Evolutionary conservation across 139 green algal genomes (phyloP).

Genomic region (Micractinium conductrix): DNA sequence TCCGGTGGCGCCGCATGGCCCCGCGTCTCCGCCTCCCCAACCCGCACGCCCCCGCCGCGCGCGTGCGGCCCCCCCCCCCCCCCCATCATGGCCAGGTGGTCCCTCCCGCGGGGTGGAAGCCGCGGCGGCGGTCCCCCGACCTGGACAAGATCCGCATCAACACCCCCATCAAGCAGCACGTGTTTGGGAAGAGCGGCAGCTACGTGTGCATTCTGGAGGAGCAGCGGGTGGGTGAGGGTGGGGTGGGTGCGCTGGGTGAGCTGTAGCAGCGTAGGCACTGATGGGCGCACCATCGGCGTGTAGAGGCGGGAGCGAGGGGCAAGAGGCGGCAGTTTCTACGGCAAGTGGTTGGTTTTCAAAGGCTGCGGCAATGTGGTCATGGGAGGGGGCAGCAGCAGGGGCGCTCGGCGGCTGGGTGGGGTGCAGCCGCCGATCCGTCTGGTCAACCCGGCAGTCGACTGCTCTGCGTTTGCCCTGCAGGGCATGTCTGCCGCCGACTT

Average conservation of each 20-base stretch:
- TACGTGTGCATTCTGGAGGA: constrained; percentile 55
- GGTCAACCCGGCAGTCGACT: too few relatives aligned
- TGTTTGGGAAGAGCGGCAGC: constrained; percentile 44
- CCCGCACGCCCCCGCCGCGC: too few relatives aligned
- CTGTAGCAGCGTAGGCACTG: too few relatives aligned
- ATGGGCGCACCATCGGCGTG: too few relatives aligned
- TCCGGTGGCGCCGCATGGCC: too few relatives aligned
- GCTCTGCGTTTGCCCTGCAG: background rate
- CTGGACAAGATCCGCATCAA: constrained; percentile 35
- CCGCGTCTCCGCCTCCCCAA: too few relatives aligned
- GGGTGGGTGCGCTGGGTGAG: background rate
- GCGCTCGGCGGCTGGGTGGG: too few relatives aligned
- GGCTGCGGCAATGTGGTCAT: background rate
- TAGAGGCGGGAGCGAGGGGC: too few relatives aligned
- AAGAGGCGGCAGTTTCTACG: too few relatives aligned
- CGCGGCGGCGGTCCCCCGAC: constrained; percentile 2
- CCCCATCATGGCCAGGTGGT: constrained; percentile 38
- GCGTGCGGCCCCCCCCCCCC: too few relatives aligned
- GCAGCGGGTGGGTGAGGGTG: constrained; percentile 26
- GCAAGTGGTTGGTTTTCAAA: background rate
- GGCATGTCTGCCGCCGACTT: constrained; percentile 40
- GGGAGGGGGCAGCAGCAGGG: too few relatives aligned
- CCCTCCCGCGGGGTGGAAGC: constrained; percentile 32
- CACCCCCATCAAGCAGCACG: constrained; percentile 53
- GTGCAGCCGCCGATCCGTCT: too few relatives aligned